Conservation (phyloP, 495 filamentous ascomycete genomes). For the Viridothelium virens region DNA sequence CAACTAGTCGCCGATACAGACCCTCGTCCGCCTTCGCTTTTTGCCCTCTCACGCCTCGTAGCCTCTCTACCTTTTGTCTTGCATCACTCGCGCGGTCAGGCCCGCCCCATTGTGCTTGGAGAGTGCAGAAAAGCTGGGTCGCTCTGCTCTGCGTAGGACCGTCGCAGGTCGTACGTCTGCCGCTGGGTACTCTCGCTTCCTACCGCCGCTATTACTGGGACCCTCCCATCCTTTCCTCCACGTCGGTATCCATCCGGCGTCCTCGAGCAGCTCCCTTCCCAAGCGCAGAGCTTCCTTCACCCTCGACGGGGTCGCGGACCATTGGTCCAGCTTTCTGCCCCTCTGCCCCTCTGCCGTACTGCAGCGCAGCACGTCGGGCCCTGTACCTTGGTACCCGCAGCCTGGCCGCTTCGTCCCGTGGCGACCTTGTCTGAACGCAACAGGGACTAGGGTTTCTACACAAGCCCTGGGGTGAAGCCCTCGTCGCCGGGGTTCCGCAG, state of each 20-base stretch:
- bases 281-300: background rate
- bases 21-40: background rate
- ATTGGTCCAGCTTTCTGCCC: background rate
- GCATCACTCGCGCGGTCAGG: constrained; percentile 6
- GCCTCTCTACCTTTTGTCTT: background rate
- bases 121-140: constrained; percentile 7
- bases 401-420: constrained; percentile 12
- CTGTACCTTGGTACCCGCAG: constrained; percentile 12
- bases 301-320: background rate
- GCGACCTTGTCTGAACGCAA: constrained; percentile 13
- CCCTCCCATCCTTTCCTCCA: constrained; percentile 6
- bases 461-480: too few species aligned
- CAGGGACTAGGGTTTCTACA: background rate
- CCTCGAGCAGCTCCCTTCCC: background rate
- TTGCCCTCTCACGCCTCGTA: background rate
- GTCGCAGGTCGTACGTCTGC: constrained; percentile 5
- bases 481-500: constrained; percentile 6
- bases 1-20: constrained; percentile 1
- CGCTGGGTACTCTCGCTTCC: constrained; percentile 8
- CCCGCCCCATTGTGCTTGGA: background rate
- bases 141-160: constrained; percentile 5
- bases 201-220: constrained; percentile 5
- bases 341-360: constrained; percentile 2
- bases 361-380: background rate
- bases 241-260: background rate